Evolutionary conservation across 2,329 filamentous ascomycete genomes (phyloP).

Genomic region (Botrytis deweyae): DNA sequence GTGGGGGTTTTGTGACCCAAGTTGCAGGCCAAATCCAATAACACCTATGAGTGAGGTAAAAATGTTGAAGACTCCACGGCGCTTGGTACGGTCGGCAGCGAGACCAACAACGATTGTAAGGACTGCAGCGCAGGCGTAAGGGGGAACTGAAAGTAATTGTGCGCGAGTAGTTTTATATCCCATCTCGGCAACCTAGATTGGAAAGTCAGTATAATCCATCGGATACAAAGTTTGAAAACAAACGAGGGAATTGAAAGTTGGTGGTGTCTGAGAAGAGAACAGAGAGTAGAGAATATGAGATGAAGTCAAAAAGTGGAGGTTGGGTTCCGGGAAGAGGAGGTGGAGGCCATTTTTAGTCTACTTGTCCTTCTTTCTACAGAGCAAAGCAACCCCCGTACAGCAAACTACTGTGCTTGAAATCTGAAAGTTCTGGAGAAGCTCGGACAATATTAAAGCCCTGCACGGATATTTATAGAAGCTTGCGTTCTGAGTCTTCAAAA

Average conservation of each 20-base stretch:
- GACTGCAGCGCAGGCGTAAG: constrained; percentile 69
- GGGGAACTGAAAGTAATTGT: constrained; percentile 73
- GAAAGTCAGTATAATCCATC: background rate
- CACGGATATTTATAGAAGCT: background rate
- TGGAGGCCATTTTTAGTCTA: background rate
- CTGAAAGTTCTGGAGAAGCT: rapidly evolving
- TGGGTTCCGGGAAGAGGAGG: background rate
- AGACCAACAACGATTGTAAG: constrained; percentile 70
- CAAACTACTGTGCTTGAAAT: background rate
- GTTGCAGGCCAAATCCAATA: constrained; percentile 76
- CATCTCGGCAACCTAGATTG: constrained; percentile 50
- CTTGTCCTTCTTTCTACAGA: background rate
- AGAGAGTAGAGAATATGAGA: background rate
- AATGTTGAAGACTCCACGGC: constrained; percentile 81
- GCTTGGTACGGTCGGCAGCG: constrained; percentile 70
- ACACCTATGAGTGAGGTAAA: constrained; percentile 67
- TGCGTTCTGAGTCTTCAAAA: background rate
- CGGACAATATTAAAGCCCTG: too few relatives aligned
- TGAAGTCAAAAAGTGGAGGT: background rate
- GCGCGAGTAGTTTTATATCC: constrained; percentile 58
- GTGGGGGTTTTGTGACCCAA: constrained; percentile 59
- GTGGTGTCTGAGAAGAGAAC: background rate
- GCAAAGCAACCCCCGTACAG: background rate
- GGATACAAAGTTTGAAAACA: background rate
- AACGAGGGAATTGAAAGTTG: rapidly evolving